Percentiles rank a stretch among this genome's conserved stretches.
phyloP scores from a whole-genome alignment of 768 basidiomycete species.

The Boletus edulis region DNA sequence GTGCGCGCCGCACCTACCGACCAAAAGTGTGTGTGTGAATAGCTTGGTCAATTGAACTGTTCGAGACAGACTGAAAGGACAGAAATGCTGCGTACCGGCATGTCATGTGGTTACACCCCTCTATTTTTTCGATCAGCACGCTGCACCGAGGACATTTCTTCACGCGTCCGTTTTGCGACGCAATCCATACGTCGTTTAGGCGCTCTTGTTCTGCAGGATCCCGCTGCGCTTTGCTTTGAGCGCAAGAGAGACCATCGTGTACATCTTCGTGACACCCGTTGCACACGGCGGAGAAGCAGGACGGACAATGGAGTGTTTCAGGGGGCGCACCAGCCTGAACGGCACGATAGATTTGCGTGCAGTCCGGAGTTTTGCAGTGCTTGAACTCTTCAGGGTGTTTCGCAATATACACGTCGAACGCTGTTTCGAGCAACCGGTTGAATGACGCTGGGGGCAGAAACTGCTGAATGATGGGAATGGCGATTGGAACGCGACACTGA shows the following conservation, averaged over 20 bases:
- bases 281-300: conserved; percentile 66
- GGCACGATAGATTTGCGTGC: conserved; percentile 66
- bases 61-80: not conserved
- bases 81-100: conserved; percentile 37
- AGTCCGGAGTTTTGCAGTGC: conserved; percentile 79
- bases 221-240: conserved; percentile 34
- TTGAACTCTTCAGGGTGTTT: conserved; percentile 57
- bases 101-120: conserved; percentile 80
- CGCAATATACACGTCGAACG: conserved; percentile 57
- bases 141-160: conserved; percentile 73
- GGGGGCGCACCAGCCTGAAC: conserved; percentile 38
- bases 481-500: conserved; percentile 51
- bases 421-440: conserved; percentile 51
- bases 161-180: conserved; percentile 49
- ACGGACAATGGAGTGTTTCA: conserved; percentile 56
- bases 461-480: conserved; percentile 49
- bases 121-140: conserved; percentile 62
- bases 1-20: conserved; percentile 61
- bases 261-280: conserved; percentile 54
- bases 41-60: too few relatives aligned
- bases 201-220: conserved; percentile 47
- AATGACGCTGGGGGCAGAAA: conserved; percentile 53
- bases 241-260: conserved; percentile 64
- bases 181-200: conserved; percentile 59
- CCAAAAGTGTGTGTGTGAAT: too few relatives aligned